Evolutionary conservation across 2,329 filamentous ascomycete genomes (phyloP).

Genomic region (Penicillium sp.): DNA sequence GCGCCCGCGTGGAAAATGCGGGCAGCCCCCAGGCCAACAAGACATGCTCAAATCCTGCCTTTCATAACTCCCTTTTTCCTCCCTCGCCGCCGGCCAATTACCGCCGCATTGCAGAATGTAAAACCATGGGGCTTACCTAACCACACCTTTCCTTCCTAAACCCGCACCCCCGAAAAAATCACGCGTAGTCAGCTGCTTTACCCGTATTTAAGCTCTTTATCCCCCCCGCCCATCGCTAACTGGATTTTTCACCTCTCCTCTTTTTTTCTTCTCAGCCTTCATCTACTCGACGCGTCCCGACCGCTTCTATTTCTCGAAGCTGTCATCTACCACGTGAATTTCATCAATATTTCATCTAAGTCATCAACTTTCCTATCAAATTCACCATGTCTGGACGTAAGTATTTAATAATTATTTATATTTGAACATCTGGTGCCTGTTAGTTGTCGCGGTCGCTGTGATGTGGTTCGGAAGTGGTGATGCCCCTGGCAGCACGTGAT

Average conservation of each 20-base stretch:
- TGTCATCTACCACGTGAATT: slow-evolving; percentile 18
- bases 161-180: slow-evolving; percentile 25
- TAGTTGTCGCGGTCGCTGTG: slow-evolving; percentile 12
- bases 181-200: slow-evolving; percentile 34
- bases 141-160: slow-evolving; percentile 7
- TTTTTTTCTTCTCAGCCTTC: slow-evolving; percentile 25
- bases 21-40: slow-evolving; percentile 20
- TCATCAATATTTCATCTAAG: slow-evolving; percentile 26
- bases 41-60: slow-evolving; percentile 42
- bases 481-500: slow-evolving; percentile 34
- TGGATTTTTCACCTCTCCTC: slow-evolving; percentile 19
- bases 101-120: slow-evolving; percentile 32
- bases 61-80: slow-evolving; percentile 46
- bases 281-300: slow-evolving; percentile 29
- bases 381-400: slow-evolving; percentile 49
- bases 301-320: slow-evolving; percentile 3
- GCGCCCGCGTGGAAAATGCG: slow-evolving; percentile 20
- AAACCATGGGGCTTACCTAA: slow-evolving; percentile 32
- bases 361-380: slow-evolving; percentile 14
- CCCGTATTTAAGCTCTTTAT: slow-evolving; percentile 37
- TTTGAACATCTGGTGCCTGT: slow-evolving; percentile 6
- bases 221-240: slow-evolving; percentile 13
- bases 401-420: slow-evolving; percentile 26
- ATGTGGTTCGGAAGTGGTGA: slow-evolving; percentile 19
- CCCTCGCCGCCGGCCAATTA: slow-evolving; percentile 40